phyloP scores from a whole-genome alignment of 805 yeast species.

The Diddensiella santjacobensis region DNA sequence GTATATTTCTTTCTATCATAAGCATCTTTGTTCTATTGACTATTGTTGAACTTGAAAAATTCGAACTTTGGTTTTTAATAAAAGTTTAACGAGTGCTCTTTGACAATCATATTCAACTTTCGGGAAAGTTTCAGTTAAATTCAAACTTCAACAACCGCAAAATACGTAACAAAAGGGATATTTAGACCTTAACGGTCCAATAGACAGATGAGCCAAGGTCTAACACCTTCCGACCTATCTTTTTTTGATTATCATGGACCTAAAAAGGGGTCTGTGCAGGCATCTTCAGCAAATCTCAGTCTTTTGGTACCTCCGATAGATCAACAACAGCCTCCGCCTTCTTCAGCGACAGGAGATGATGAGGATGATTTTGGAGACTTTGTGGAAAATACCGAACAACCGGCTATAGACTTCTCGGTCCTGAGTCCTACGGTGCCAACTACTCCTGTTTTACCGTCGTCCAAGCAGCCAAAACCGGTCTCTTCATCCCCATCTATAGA shows the following conservation, averaged over 20 bases:
- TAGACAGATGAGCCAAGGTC: neutral
- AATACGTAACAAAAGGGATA: no score
- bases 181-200: neutral
- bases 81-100: neutral
- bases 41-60: no score
- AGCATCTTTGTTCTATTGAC: no score
- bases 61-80: no score
- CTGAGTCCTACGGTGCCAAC: neutral
- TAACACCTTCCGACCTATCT: conserved; percentile 17
- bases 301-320: neutral
- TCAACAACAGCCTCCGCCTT: neutral
- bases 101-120: no score
- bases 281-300: neutral
- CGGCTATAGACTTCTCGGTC: neutral
- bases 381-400: conserved; percentile 41
- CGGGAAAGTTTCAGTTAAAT: no score
- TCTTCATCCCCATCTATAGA: conserved; percentile 1
- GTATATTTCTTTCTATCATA: no score
- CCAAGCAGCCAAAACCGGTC: neutral
- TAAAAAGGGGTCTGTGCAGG: neutral
- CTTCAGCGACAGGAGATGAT: conserved; percentile 8
- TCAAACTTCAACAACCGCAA: no score
- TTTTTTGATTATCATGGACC: conserved; percentile 19
- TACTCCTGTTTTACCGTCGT: neutral
- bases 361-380: conserved; percentile 43